Conservation (phyloP, 805 yeast species). For the Yarrowia porcina region DNA sequence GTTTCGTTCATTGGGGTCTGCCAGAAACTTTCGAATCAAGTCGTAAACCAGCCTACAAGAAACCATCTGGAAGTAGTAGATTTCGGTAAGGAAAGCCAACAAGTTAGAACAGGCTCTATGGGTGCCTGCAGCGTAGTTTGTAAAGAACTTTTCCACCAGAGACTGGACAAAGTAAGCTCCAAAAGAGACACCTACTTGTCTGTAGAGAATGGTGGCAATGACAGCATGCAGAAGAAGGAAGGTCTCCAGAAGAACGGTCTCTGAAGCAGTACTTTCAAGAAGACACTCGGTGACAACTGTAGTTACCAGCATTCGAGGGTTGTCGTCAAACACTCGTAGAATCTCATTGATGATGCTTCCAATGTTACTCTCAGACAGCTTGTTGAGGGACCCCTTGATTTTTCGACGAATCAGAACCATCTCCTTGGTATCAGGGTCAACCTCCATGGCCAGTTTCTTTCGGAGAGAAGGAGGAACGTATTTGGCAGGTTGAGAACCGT, state of each 20-base stretch:
- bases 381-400: conserved; percentile 81
- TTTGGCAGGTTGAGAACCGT: conserved; percentile 36
- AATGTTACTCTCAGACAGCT: conserved; percentile 83
- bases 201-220: conserved; percentile 67
- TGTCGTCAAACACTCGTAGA: conserved; percentile 55
- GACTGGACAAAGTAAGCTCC: conserved; percentile 84
- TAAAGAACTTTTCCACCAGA: conserved; percentile 66
- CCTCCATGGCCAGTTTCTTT: conserved; percentile 43
- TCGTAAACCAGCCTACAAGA: conserved; percentile 76
- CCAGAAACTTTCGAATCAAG: conserved; percentile 51
- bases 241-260: conserved; percentile 68
- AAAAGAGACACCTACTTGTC: conserved; percentile 78
- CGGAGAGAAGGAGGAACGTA: conserved; percentile 90
- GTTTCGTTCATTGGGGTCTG: conserved; percentile 60
- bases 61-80: conserved; percentile 73
- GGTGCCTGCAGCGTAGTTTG: conserved; percentile 30
- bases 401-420: conserved; percentile 51
- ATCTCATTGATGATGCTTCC: conserved; percentile 66
- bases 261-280: conserved; percentile 60
- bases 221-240: conserved; percentile 79
- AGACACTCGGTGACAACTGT: conserved; percentile 62
- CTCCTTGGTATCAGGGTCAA: conserved; percentile 43
- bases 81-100: conserved; percentile 68
- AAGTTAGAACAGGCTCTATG: conserved; percentile 59
- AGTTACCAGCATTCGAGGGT: conserved; percentile 79